Evolutionary conservation across 2,329 filamentous ascomycete genomes (phyloP), one percentile per base, ranked within the genome.

Genomic region (Chalara sp.): DNA sequence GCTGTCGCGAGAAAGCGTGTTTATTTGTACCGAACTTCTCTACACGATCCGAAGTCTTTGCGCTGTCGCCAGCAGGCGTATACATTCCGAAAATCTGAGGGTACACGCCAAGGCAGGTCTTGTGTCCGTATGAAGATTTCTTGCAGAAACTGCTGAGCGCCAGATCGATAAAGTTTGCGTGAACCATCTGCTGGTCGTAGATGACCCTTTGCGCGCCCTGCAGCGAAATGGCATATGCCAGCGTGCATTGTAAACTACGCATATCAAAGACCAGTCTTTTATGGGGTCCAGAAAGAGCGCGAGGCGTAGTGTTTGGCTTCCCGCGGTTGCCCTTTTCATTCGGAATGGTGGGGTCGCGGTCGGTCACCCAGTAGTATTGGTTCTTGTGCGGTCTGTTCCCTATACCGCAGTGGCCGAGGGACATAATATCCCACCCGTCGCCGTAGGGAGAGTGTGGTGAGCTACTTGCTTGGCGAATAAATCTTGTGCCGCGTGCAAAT

Each of bases 141-240:
- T 21, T 21, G 21, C 21, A 21, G 21, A 21, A 21, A 21, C 21
- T 21, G 21, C 21, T 21, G 21, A 21, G 21, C 21, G 21, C 21
- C 3, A 21, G 21, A 21, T 21, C 21, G 21, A 21, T 21, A 21
- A 21, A 21, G 21, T 21, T 21, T 21, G 21, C 21, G 21, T 3
- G 21, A 21, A 21, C 21, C 21, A 21, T 21, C 3, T 21, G 21
- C 7, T 83, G 71, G 56, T 82, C 79, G 67, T 79, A 82, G 53
- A 80, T 75, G 30, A 84, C 79, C 65, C 83, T 83, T 60, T 80
- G 76, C 5, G 58, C 57, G 21, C 58, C 57, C 7, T 53, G 52
- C 10, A 56, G 58, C 1, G 65, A 65, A 11, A 70, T 54, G 1
- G 62, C 68, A 44, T 69, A 69, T 2, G 65, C 60, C 51, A 66